These are phyloP conservation scores for Fusarium torreyae DNA, from an alignment of 2,329 filamentous ascomycete species.

Conservation along the genomic window DNA sequence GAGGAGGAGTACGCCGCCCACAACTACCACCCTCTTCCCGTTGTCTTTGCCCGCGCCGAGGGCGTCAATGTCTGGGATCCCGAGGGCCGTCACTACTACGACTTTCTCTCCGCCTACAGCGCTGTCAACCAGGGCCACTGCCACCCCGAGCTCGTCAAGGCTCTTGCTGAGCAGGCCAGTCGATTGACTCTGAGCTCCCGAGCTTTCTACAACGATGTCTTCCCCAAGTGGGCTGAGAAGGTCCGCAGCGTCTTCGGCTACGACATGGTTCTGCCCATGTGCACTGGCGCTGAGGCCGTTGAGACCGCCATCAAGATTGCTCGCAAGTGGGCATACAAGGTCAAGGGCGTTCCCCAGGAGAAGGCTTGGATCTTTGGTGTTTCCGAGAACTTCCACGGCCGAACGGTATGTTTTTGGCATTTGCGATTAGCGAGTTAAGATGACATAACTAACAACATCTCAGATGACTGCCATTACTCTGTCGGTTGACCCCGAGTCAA, in stretches of 20 bases:
- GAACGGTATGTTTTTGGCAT: constrained; percentile 73
- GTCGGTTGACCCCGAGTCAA: constrained; percentile 94
- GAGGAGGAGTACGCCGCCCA: constrained; percentile 93
- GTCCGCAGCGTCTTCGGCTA: constrained; percentile 42
- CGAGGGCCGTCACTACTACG: constrained; percentile 94
- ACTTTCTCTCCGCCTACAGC: constrained; percentile 93
- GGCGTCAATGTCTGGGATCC: constrained; percentile 97
- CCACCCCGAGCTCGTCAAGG: constrained; percentile 92
- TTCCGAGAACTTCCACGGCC: constrained; percentile 44
- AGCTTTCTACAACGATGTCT: constrained; percentile 44
- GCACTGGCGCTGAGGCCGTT: constrained; percentile 42
- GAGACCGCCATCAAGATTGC: constrained; percentile 44
- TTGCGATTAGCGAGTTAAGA: not conserved
- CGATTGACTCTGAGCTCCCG: constrained; percentile 66
- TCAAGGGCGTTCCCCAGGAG: constrained; percentile 43
- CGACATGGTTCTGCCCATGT: constrained; percentile 43
- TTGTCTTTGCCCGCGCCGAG: constrained; percentile 89
- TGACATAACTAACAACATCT: constrained; percentile 7
- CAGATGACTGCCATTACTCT: constrained; percentile 95
- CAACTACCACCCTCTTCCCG: constrained; percentile 97
- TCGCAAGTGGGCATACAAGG: constrained; percentile 44
- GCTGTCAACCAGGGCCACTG: constrained; percentile 45
- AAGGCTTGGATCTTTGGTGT: constrained; percentile 44
- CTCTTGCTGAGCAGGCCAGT: constrained; percentile 88
- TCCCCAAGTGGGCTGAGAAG: constrained; percentile 45